Evolutionary conservation across 2,329 filamentous ascomycete species (phyloP).

Genomic region (Fusarium anthophilum): DNA sequence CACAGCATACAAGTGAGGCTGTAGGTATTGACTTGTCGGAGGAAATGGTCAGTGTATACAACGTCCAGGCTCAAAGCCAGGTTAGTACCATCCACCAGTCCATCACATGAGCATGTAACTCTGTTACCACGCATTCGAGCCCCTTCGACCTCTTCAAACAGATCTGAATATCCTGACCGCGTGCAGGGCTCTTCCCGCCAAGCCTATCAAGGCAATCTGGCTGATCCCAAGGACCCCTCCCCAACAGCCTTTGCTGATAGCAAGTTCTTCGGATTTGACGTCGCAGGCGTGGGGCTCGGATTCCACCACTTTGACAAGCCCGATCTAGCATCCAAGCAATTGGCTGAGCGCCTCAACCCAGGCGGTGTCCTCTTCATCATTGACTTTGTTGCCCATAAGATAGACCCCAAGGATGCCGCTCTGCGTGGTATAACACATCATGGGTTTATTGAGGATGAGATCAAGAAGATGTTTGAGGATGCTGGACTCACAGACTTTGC

Average conservation of each 20-base stretch:
- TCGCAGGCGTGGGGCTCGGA: conserved; percentile 69
- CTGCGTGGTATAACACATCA: conserved; percentile 68
- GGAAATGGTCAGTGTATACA: conserved; percentile 76
- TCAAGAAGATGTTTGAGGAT: conserved; percentile 68
- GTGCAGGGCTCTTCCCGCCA: conserved; percentile 55
- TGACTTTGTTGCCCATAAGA: conserved; percentile 70
- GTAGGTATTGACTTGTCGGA: conserved; percentile 76
- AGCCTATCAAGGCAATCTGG: conserved; percentile 67
- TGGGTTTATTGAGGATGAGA: conserved; percentile 70
- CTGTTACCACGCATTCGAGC: not conserved
- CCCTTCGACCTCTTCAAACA: not conserved
- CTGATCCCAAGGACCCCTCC: conserved; percentile 55
- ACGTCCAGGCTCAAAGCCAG: conserved; percentile 65
- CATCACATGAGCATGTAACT: not conserved
- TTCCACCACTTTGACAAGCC: conserved; percentile 77
- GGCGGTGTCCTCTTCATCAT: conserved; percentile 75
- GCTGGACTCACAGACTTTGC: conserved; percentile 70
- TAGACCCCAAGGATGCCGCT: conserved; percentile 35
- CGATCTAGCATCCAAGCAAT: conserved; percentile 63
- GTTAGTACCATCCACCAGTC: conserved; percentile 44
- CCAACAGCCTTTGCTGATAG: conserved; percentile 66
- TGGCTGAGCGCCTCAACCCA: conserved; percentile 69
- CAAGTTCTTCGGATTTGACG: conserved; percentile 75
- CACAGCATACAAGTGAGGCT: conserved; percentile 57
- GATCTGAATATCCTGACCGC: not conserved